These are phyloP conservation scores for Spathaspora passalidarum DNA, from an alignment of 805 yeast genomes.

Conservation along the genomic window DNA sequence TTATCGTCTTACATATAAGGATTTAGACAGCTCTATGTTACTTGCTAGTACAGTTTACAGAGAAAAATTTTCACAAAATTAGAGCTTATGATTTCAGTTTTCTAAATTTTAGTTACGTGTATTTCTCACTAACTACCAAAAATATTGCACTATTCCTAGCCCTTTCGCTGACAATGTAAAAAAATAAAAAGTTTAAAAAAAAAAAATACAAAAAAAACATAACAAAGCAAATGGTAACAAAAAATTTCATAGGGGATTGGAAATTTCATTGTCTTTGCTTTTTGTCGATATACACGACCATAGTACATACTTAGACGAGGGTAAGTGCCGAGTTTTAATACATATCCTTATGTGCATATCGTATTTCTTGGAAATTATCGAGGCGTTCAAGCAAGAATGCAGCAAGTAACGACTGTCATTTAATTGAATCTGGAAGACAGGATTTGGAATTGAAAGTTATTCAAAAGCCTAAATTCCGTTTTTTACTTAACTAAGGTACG, in stretches of 20 bases:
- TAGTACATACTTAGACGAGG: neutral
- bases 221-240: no score
- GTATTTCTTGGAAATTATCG: no score
- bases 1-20: neutral
- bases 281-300: neutral
- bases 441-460: neutral
- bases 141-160: neutral
- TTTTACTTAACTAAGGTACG: neutral
- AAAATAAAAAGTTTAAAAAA: no score
- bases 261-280: no score
- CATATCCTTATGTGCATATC: neutral
- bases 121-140: neutral
- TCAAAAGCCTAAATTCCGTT: neutral
- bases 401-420: neutral
- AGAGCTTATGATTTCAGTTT: no score
- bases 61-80: no score
- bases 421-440: neutral
- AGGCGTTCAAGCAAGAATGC: neutral
- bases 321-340: no score
- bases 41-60: no score
- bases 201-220: no score
- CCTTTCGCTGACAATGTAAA: neutral
- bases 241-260: no score
- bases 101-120: neutral
- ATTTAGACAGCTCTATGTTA: neutral